Evolutionary conservation across 2,329 filamentous ascomycete species (phyloP).

Genomic region (Corynespora cassiicola): DNA sequence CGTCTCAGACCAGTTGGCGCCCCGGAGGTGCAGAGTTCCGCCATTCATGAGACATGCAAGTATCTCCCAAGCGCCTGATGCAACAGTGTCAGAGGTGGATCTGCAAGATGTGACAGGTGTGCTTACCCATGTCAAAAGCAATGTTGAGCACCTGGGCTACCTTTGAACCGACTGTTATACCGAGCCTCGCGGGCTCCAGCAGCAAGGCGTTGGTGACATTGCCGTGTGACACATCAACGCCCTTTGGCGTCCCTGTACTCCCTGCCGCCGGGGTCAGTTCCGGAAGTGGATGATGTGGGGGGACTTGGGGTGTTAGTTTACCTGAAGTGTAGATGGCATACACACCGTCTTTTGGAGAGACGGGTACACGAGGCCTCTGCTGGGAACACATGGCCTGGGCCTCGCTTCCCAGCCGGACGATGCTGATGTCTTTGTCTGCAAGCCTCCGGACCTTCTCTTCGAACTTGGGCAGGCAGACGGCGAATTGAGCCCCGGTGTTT

Average conservation of each 20-base stretch:
- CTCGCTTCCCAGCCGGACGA: slow-evolving; percentile 22
- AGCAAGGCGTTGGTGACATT: slow-evolving; percentile 63
- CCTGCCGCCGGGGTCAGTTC: slow-evolving; percentile 21
- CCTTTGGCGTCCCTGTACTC: slow-evolving; percentile 65
- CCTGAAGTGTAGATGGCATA: slow-evolving; percentile 61
- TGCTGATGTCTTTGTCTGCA: slow-evolving; percentile 13
- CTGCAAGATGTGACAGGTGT: slow-evolving; percentile 1
- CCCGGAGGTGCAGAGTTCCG: slow-evolving; percentile 61
- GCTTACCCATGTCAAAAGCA: slow-evolving; percentile 67
- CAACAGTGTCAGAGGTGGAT: slow-evolving; percentile 6
- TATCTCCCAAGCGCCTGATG: slow-evolving; percentile 66
- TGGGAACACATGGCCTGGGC: slow-evolving; percentile 20
- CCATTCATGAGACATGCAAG: slow-evolving; percentile 64
- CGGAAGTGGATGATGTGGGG: not conserved
- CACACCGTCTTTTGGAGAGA: slow-evolving; percentile 30
- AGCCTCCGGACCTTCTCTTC: slow-evolving; percentile 30
- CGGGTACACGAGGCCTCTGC: slow-evolving; percentile 20
- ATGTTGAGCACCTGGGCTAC: slow-evolving; percentile 65
- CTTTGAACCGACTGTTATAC: slow-evolving; percentile 56
- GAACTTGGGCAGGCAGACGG: slow-evolving; percentile 55
- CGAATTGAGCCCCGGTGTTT: slow-evolving; percentile 53
- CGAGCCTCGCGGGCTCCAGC: slow-evolving; percentile 58
- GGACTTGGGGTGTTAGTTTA: slow-evolving; percentile 8
- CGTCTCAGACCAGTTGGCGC: slow-evolving; percentile 56
- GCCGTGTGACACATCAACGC: slow-evolving; percentile 63